Evolutionary conservation across 164 flowering plant species (phyloP).

Genomic region (Dillenia turbinata): DNA sequence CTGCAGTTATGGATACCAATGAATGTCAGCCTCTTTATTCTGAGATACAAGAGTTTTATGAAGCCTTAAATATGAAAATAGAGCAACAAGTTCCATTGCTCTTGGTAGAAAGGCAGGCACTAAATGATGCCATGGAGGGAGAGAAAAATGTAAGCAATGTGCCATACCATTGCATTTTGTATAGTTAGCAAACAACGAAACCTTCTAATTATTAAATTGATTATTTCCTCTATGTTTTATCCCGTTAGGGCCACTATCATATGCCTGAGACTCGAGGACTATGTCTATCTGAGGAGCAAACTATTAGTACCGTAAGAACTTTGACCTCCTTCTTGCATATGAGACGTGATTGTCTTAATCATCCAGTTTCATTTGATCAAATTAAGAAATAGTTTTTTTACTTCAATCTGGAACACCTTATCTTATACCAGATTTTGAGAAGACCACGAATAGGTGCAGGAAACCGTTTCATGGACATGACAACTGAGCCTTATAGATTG

Average conservation of each 20-base stretch:
- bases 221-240: slow-evolving; percentile 4
- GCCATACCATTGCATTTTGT: not conserved
- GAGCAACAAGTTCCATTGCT: slow-evolving; percentile 80
- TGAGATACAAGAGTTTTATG: slow-evolving; percentile 72
- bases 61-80: slow-evolving; percentile 68
- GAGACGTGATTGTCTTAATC: too few species aligned
- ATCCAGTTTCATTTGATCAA: too few species aligned
- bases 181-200: too few species aligned
- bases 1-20: slow-evolving; percentile 70
- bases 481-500: slow-evolving; percentile 45
- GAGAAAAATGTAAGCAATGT: slow-evolving; percentile 55
- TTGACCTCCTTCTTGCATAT: not conserved
- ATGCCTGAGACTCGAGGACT: slow-evolving; percentile 94
- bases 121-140: slow-evolving; percentile 86
- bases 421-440: slow-evolving; percentile 38
- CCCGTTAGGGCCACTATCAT: slow-evolving; percentile 75
- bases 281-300: slow-evolving; percentile 86
- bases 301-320: slow-evolving; percentile 68
- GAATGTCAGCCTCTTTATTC: slow-evolving; percentile 77
- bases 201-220: not conserved
- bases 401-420: not conserved
- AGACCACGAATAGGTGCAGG: slow-evolving; percentile 39
- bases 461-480: slow-evolving; percentile 28
- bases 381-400: not conserved
- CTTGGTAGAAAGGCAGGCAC: slow-evolving; percentile 81